phyloP scores from a whole-genome alignment of 179 eudicot genomes.

The Nepenthes alata region DNA sequence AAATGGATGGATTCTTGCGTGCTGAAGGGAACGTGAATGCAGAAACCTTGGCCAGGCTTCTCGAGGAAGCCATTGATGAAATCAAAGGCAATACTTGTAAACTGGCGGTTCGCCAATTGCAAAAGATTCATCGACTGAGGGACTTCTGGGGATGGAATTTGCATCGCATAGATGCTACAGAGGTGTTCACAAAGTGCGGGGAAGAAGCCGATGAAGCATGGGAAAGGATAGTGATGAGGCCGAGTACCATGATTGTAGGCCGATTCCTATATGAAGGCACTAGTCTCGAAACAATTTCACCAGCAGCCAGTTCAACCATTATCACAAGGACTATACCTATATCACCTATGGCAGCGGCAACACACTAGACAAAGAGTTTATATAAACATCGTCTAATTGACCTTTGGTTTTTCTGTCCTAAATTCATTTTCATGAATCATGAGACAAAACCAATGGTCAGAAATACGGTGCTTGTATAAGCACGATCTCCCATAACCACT shows the following conservation, averaged over 20 bases:
- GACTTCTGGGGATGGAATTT: slow-evolving; percentile 17
- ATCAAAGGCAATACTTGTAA: slow-evolving; percentile 25
- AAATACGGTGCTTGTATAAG: too few relatives aligned
- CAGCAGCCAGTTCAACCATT: neutral
- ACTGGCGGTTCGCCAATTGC: slow-evolving; percentile 11
- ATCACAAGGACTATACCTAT: neutral
- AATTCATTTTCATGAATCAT: too few relatives aligned
- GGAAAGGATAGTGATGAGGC: slow-evolving; percentile 18
- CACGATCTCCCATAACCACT: too few relatives aligned
- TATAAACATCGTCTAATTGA: too few relatives aligned
- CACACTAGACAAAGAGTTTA: neutral
- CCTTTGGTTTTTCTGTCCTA: too few relatives aligned
- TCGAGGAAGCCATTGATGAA: slow-evolving; percentile 16
- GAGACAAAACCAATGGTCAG: too few relatives aligned
- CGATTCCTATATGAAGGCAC: slow-evolving; percentile 4
- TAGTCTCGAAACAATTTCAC: neutral
- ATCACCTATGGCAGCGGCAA: neutral
- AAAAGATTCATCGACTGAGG: slow-evolving; percentile 20
- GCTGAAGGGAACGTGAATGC: slow-evolving; percentile 5
- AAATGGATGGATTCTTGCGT: slow-evolving; percentile 18
- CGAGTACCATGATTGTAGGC: slow-evolving; percentile 8
- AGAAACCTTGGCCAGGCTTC: slow-evolving; percentile 5
- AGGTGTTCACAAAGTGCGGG: slow-evolving; percentile 8
- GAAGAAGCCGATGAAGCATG: slow-evolving; percentile 16
- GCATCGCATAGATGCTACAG: slow-evolving; percentile 26